Evolutionary conservation across 345 rosid genomes (phyloP), one percentile per base, ranked within the genome.

Genomic region (Hypericum androsaemum): DNA sequence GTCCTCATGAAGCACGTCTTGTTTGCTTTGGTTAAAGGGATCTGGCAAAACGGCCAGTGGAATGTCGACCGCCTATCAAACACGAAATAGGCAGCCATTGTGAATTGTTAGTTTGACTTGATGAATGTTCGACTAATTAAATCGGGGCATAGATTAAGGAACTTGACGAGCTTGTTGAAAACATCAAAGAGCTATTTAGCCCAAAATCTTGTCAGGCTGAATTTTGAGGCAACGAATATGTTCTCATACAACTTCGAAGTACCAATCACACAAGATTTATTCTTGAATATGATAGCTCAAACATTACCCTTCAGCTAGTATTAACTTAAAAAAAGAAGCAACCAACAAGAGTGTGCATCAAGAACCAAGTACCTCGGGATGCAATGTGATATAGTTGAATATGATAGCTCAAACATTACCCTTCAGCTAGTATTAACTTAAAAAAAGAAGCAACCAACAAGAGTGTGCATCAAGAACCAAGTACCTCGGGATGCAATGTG

Each of bases 281-380:
- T 22, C 32, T 22, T 1, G 32, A 4, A 1, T 22, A 22, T 22
- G 32, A 22, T 22, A 22, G 32, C 32, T 22, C 4, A 22, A 22
- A 22, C 4, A 22, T 22, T 22, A 22, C 32, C 32, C 4, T 22
- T 22, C 32, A 22, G 32, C 32, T 22, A 22, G 32, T 22, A 1
- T 22, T 22, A 22, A 22, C 32, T 22, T 22, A 4, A 22, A 22
- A n/a, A 22, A 22, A 22, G 32, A 22, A 22, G 32, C 32, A 22
- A 22, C 32, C 41, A 43, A 48, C 6, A 22, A 13, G n/a, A 32
- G 40, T 14, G 48, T 37, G 39, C 15, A 17, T 43, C 51, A 3
- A 45, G 48, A 8, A n/a, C n/a, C n/a, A n/a, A 55, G 15, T 76
- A 79, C 84, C 85, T 72, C 69, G 6, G 74, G 74, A 57, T 74